phyloP scores from a whole-genome alignment of 352 stramenopile species.

The Phytophthora kernoviae region DNA sequence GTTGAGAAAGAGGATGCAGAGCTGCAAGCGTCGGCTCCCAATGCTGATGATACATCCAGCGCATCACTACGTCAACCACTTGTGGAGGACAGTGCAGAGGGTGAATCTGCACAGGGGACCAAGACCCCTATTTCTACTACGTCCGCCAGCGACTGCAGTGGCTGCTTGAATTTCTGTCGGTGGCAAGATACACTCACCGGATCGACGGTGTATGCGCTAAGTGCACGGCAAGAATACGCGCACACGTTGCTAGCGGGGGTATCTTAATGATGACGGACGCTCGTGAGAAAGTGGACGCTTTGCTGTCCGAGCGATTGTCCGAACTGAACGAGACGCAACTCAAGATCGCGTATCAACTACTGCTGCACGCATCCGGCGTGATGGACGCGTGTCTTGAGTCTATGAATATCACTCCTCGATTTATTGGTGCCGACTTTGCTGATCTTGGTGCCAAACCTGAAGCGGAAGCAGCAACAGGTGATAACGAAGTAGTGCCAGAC shows the following conservation, averaged over 20 bases:
- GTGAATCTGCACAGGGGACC: background rate
- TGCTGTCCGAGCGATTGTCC: constrained; percentile 40
- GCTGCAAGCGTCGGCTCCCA: constrained; percentile 9
- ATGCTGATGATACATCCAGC: constrained; percentile 8
- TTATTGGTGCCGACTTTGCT: constrained; percentile 35
- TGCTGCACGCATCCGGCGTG: constrained; percentile 61
- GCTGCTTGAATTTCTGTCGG: constrained; percentile 57
- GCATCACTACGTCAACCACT: constrained; percentile 43
- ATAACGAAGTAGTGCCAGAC: constrained; percentile 12
- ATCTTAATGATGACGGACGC: constrained; percentile 52
- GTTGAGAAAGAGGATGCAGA: background rate
- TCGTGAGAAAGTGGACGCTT: constrained; percentile 45
- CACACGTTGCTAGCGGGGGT: constrained; percentile 55
- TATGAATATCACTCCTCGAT: constrained; percentile 36
- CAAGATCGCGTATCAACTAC: constrained; percentile 70
- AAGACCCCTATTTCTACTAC: background rate
- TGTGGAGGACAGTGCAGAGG: constrained; percentile 24
- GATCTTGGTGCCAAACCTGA: constrained; percentile 35
- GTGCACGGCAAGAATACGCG: constrained; percentile 60
- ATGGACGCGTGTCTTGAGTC: constrained; percentile 55
- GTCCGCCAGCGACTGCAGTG: constrained; percentile 23
- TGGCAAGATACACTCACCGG: constrained; percentile 62
- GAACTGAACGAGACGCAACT: constrained; percentile 67
- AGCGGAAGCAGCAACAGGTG: background rate
- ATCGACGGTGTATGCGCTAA: constrained; percentile 45